Conservation (phyloP, 345 rosid species). For the Psidium friedrichsthalianum region DNA sequence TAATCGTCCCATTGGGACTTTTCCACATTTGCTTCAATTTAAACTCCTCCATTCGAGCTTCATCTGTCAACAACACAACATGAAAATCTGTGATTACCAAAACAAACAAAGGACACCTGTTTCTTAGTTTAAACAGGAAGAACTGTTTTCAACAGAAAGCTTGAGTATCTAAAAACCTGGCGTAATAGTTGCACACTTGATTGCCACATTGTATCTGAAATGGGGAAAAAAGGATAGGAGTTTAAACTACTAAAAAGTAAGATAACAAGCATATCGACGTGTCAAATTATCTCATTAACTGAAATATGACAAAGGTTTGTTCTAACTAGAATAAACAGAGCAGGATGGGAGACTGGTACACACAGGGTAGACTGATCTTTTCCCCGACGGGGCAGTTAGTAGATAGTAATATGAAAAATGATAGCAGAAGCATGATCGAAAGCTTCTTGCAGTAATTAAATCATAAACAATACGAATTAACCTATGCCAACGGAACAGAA, state of each 20-base stretch:
- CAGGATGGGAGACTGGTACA: neutral
- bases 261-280: neutral
- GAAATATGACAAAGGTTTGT: neutral
- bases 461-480: neutral
- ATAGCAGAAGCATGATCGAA: neutral
- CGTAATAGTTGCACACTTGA: slow-evolving; percentile 96
- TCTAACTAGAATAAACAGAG: neutral
- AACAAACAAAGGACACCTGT: neutral
- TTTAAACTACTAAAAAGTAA: neutral
- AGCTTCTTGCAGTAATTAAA: neutral
- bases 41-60: slow-evolving; percentile 84
- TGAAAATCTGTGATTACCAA: neutral
- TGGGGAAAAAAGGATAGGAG: neutral
- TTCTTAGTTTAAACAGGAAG: neutral
- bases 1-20: slow-evolving; percentile 94
- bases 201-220: slow-evolving; percentile 89
- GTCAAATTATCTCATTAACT: neutral
- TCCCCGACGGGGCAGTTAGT: neutral
- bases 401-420: neutral
- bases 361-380: neutral
- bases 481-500: neutral
- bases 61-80: slow-evolving; percentile 43
- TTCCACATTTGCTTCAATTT: slow-evolving; percentile 91
- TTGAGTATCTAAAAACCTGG: slow-evolving; percentile 44
- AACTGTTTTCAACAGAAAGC: neutral